A percentile compares a stretch with the other conserved stretches of the same genome.
These are phyloP conservation scores for Coemansia sp. DNA, from an alignment of 192 early-diverging fungal species.

Conservation along the genomic window DNA sequence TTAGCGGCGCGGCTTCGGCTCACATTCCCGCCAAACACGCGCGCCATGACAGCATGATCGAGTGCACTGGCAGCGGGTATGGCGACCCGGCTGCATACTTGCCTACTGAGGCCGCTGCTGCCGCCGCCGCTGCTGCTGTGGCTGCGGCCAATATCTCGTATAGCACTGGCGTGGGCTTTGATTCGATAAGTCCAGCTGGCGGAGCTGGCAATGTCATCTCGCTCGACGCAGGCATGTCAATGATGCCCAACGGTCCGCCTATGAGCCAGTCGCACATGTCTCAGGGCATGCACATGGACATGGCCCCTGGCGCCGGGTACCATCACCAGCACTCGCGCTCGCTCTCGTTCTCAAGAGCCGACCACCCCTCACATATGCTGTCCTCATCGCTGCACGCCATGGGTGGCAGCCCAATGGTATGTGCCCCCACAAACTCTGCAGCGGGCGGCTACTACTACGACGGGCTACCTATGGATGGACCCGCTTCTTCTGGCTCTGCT, in stretches of 20 bases:
- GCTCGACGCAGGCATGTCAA: slow-evolving; percentile 18
- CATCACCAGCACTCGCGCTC: slow-evolving; percentile 21
- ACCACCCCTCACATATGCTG: slow-evolving; percentile 7
- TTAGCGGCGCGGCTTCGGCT: slow-evolving; percentile 6
- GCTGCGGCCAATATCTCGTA: slow-evolving; percentile 33
- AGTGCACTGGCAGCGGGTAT: neutral
- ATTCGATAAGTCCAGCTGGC: slow-evolving; percentile 20
- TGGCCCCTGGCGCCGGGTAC: slow-evolving; percentile 6
- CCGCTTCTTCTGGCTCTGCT: neutral
- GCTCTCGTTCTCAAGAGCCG: slow-evolving; percentile 24
- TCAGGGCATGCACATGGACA: slow-evolving; percentile 11
- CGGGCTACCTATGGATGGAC: slow-evolving; percentile 1
- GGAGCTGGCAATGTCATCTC: neutral
- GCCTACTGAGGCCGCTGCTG: slow-evolving; percentile 13
- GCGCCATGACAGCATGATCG: slow-evolving; percentile 30
- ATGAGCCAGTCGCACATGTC: slow-evolving; percentile 14
- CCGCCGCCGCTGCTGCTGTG: slow-evolving; percentile 25
- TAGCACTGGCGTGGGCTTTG: slow-evolving; percentile 19
- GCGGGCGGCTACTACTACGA: slow-evolving; percentile 37
- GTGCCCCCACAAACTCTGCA: slow-evolving; percentile 1
- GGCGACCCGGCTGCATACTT: neutral
- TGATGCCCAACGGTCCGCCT: slow-evolving; percentile 15
- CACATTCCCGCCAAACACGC: slow-evolving; percentile 25
- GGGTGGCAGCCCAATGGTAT: slow-evolving; percentile 21
- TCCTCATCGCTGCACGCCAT: slow-evolving; percentile 15